Percentiles rank a stretch among this genome's conserved stretches.
Evolutionary conservation across 306 rosid genomes (phyloP).

Genomic region (Sphenostylis stenocarpa): DNA sequence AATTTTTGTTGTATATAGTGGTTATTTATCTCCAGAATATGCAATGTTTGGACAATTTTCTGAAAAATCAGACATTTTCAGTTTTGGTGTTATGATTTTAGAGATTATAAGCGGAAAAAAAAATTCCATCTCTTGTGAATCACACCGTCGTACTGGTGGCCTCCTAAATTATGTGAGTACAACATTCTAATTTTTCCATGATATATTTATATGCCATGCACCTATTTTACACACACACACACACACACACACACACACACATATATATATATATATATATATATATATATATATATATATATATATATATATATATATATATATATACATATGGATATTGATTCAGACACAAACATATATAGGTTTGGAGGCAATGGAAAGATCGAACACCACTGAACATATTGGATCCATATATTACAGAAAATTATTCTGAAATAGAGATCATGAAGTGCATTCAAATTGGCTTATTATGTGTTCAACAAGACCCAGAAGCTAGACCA

Average conservation of each 20-base stretch:
- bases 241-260: too few species aligned
- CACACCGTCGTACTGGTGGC: neutral
- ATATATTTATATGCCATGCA: too few species aligned
- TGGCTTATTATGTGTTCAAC: conserved; percentile 52
- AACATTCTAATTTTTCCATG: neutral
- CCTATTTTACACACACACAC: too few species aligned
- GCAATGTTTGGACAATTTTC: too few species aligned
- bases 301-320: too few species aligned
- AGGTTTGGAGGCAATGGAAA: conserved; percentile 49
- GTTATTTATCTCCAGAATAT: too few species aligned
- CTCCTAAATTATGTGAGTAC: conserved; percentile 27
- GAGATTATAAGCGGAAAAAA: too few species aligned
- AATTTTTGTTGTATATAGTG: neutral
- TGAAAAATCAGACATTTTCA: too few species aligned
- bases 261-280: too few species aligned
- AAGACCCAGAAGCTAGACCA: conserved; percentile 44
- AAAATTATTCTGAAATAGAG: neutral
- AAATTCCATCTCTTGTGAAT: neutral
- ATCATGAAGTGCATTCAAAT: conserved; percentile 38
- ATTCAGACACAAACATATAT: neutral
- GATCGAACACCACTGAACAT: conserved; percentile 27
- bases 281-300: too few species aligned
- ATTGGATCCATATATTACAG: conserved; percentile 33
- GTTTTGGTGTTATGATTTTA: too few species aligned
- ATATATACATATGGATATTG: neutral